Base-by-base conservation (phyloP, 2,329 filamentous ascomycete species). In the Tolypocladium inflatum region DNA sequence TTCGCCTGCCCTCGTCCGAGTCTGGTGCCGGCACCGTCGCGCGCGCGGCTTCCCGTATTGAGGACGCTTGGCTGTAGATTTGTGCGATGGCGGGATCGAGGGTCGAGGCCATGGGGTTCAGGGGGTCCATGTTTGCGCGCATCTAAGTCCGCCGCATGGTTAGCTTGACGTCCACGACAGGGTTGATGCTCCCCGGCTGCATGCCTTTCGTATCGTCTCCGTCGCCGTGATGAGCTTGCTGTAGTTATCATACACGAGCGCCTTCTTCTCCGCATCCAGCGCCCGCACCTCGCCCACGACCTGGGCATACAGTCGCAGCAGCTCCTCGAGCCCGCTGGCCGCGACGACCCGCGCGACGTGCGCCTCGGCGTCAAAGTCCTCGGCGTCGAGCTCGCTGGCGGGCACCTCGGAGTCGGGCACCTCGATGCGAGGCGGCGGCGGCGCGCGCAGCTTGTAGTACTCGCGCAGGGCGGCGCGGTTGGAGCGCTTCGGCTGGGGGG, bases 241-340 rank as follows among this genome's bases (percentile, higher is more conserved):
- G 73, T 97, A 99, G 70, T 99, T 99, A 71, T 99, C 93, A 72
- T 99, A 99, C 5, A 99, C 94, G 61, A 99, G 76, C 2, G 93
- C 92, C 75, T 99, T 99, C 73, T 94, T 89, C 79, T 99, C 94
- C 30, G 93, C 93, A 68, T 97, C 94, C 21, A 99, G 79, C 2
- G 90, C 92, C 42, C 91, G 78, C 54, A 96, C 93, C 74, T 97
- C 93, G 63, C 85, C 82, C 64, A 93, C 74, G 11, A 93, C 78
- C 26, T 83, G 80, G 53, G 87, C 85, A 69, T 94, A 91, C 1
- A 87, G 78, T 56, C 79, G 79, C 67, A 94, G 69, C 56, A 94
- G 76, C 57, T 88, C 87, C 67, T 86, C 83, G 39, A 94, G 76
- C 7, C 81, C 80, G 67, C 83, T 82, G 56, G 78, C 79, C n/a